phyloP scores from a whole-genome alignment of 2,329 filamentous ascomycete genomes.

The Diaporthe citri region DNA sequence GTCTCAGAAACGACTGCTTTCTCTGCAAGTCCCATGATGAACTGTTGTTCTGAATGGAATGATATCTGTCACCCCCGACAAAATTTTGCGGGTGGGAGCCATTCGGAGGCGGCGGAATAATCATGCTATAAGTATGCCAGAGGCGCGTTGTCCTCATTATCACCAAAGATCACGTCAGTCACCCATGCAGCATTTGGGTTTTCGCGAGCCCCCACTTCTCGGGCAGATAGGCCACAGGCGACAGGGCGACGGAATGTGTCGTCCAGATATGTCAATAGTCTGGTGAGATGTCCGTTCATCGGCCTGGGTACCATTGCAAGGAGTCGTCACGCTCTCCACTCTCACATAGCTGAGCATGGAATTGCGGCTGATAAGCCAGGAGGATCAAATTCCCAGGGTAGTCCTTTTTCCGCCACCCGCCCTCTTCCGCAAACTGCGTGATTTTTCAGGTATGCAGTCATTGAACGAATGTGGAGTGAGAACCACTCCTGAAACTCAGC shows the following conservation, averaged over 20 bases:
- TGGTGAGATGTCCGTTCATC: neutral
- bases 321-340: neutral
- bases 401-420: neutral
- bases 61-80: neutral
- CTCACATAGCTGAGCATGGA: neutral
- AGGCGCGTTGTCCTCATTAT: slow-evolving; percentile 10
- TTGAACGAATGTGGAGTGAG: neutral
- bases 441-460: neutral
- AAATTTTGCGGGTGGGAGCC: neutral
- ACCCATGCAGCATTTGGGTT: slow-evolving; percentile 16
- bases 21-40: slow-evolving; percentile 16
- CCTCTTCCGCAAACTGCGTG: neutral
- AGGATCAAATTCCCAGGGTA: neutral
- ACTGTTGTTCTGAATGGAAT: neutral
- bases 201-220: slow-evolving; percentile 25
- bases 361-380: neutral
- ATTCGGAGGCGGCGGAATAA: neutral
- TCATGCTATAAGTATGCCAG: slow-evolving; percentile 8
- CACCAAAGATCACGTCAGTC: slow-evolving; percentile 27
- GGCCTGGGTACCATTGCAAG: neutral
- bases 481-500: neutral
- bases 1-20: slow-evolving; percentile 11
- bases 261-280: neutral
- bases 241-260: neutral
- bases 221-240: neutral